phyloP scores from a whole-genome alignment of 2,329 filamentous ascomycete genomes.

The Gnomoniopsis smithogilvyi region DNA sequence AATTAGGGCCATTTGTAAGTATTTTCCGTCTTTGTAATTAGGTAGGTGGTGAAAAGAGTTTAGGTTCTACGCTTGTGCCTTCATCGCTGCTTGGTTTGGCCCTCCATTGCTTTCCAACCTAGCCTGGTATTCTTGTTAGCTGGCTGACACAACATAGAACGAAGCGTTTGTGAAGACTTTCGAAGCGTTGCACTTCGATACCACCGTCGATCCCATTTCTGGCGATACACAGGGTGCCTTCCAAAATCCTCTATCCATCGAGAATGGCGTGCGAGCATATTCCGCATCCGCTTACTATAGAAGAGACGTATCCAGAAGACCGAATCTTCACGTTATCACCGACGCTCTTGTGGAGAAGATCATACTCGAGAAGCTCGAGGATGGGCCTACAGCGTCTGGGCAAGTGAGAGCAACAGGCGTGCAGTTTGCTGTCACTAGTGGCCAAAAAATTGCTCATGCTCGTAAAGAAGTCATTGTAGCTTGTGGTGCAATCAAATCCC shows the following conservation, averaged over 20 bases:
- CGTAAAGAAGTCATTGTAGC: slow-evolving; percentile 27
- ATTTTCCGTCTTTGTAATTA: too few relatives aligned
- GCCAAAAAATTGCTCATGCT: slow-evolving; percentile 13
- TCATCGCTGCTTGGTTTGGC: neutral
- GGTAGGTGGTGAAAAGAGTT: too few relatives aligned
- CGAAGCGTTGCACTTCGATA: neutral
- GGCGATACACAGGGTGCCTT: neutral
- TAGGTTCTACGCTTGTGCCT: too few relatives aligned
- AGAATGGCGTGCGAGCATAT: slow-evolving; percentile 6
- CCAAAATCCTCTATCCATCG: neutral
- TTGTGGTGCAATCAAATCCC: slow-evolving; percentile 27
- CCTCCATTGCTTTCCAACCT: neutral
- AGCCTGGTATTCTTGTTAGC: neutral
- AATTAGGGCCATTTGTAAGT: neutral
- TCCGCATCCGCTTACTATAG: slow-evolving; percentile 9
- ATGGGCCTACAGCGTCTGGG: neutral
- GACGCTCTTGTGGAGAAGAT: slow-evolving; percentile 24
- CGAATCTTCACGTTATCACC: slow-evolving; percentile 14
- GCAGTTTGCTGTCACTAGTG: neutral
- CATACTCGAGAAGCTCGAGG: slow-evolving; percentile 10
- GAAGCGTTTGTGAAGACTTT: neutral
- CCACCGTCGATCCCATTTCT: neutral
- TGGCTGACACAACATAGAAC: neutral
- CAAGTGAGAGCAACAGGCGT: neutral
- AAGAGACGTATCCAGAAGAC: neutral